Evolutionary conservation across 148 eudicot genomes (phyloP), one percentile per base, ranked within the genome.

Genomic region (Spergularia bocconei): DNA sequence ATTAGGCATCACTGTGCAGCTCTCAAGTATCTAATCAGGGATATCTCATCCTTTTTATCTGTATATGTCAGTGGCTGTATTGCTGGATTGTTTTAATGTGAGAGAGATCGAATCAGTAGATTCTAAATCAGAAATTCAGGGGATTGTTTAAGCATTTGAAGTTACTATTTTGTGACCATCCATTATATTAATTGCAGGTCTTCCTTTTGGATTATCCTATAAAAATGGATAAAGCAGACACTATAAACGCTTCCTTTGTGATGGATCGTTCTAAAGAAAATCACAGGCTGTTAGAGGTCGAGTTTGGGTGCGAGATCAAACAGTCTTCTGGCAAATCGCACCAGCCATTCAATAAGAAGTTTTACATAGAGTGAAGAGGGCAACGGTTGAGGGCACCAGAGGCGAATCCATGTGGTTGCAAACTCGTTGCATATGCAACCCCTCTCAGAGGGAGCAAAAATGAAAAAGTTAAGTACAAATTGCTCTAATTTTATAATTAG

Each of bases 281-380:
- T 73, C 98, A 94, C 73, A 81, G 98, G 62, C 79, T 94, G 71
- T 84, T 94, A 82, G 97, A 91, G 79, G 93, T 87, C 74, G 97
- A 90, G 38, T 83, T 94, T 71, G 84, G 78, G 56, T 85, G 88
- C 69, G 84, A 90, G 76, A 75, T 94, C 19, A 84, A 63, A 77
- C 79, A 55, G 80, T 73, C 81, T 21, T 86, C 91, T 77, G 91
- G 98, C 69, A 79, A 75, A 80, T 44, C 39, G 53, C 72, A 85
- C 67, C 87, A 83, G n/a, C 86, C 87, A 11, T 74, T 82, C 83
- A 81, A 39, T 67, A 85, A 87, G 70, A 88, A 82, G 84, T 91
- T 85, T 74, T 88, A 84, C 84, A 90, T 94, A 20, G 98, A 94
- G 83, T 94, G 90, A 93, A 60, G 70, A 79, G 62, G 77, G 75